Evolutionary conservation across 2,329 filamentous ascomycete species (phyloP).

Genomic region (Colletotrichum incanum): DNA sequence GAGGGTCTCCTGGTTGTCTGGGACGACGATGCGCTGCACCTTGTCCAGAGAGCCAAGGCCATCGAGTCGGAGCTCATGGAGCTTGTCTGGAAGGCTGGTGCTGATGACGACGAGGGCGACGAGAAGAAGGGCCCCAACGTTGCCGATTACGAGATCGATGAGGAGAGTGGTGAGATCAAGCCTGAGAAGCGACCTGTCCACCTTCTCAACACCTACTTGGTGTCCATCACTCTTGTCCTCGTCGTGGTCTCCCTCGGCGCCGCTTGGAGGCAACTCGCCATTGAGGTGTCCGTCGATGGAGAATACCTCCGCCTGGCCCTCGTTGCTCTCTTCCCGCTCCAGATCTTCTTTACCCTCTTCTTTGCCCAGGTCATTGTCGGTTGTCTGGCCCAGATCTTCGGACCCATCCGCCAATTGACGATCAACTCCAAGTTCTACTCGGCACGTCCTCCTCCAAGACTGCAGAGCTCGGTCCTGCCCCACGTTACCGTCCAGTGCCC

Average conservation of each 20-base stretch:
- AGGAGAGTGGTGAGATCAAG: conserved; percentile 78
- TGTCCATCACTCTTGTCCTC: conserved; percentile 76
- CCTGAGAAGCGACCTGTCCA: conserved; percentile 78
- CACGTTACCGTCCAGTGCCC: conserved; percentile 89
- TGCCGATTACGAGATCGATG: conserved; percentile 74
- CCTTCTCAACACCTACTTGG: conserved; percentile 78
- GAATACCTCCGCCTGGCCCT: conserved; percentile 76
- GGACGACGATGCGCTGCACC: conserved; percentile 84
- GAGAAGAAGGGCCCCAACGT: conserved; percentile 65
- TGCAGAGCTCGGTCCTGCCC: conserved; percentile 72
- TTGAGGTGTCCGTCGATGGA: conserved; percentile 77
- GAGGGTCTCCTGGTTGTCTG: conserved; percentile 83
- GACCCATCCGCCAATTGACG: conserved; percentile 80
- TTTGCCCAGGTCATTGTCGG: conserved; percentile 85
- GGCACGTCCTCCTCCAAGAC: conserved; percentile 75
- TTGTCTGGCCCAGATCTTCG: conserved; percentile 82
- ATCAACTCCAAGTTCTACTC: conserved; percentile 89
- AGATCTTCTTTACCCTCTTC: conserved; percentile 87
- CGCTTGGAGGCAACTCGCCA: conserved; percentile 78
- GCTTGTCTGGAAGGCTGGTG: conserved; percentile 78
- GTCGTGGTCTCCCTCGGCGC: conserved; percentile 78
- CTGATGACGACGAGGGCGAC: conserved; percentile 65
- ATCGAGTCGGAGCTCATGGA: conserved; percentile 86
- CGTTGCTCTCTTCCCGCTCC: conserved; percentile 76
- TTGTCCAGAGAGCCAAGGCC: conserved; percentile 77